Conservation (phyloP, 306 rosid genomes). For the peach (Prunus persica) region DNA sequence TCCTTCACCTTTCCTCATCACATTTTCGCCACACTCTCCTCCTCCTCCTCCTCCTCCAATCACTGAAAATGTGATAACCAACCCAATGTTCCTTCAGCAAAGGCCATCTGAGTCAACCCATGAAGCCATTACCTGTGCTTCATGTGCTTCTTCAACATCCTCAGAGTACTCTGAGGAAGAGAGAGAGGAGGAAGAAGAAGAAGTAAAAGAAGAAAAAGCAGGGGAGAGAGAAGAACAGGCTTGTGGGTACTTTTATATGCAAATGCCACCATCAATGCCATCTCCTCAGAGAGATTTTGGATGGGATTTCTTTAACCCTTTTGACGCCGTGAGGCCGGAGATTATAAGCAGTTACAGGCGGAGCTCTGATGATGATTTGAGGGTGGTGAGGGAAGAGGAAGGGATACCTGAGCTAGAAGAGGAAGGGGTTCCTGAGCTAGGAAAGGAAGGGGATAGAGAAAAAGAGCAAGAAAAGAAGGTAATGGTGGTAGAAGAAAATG, state of each 20-base stretch:
- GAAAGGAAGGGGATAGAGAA: conserved; percentile 61
- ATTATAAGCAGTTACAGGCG: conserved; percentile 50
- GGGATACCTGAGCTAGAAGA: conserved; percentile 98
- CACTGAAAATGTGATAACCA: conserved; percentile 54
- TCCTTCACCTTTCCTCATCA: conserved; percentile 78
- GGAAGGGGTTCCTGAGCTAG: conserved; percentile 93
- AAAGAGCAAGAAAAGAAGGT: conserved; percentile 42
- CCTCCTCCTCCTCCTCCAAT: conserved; percentile 36
- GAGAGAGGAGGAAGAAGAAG: conserved; percentile 50
- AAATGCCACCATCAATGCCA: conserved; percentile 69
- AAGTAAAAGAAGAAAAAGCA: conserved; percentile 28
- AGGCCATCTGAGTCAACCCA: conserved; percentile 62
- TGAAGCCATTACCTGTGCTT: conserved; percentile 53
- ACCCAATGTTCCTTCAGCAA: conserved; percentile 90
- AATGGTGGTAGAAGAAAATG: conserved; percentile 41
- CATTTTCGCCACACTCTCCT: conserved; percentile 69
- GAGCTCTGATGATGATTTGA: conserved; percentile 70
- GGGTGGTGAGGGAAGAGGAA: conserved; percentile 92
- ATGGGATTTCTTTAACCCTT: conserved; percentile 96
- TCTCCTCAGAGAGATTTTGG: conserved; percentile 82
- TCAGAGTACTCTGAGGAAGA: conserved; percentile 71
- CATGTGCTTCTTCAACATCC: conserved; percentile 52
- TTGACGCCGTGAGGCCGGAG: conserved; percentile 64
- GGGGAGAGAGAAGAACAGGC: conserved; percentile 37
- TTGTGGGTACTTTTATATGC: conserved; percentile 79